Conservation (phyloP, 257 asterid genomes). For the Mentha longifolia region DNA sequence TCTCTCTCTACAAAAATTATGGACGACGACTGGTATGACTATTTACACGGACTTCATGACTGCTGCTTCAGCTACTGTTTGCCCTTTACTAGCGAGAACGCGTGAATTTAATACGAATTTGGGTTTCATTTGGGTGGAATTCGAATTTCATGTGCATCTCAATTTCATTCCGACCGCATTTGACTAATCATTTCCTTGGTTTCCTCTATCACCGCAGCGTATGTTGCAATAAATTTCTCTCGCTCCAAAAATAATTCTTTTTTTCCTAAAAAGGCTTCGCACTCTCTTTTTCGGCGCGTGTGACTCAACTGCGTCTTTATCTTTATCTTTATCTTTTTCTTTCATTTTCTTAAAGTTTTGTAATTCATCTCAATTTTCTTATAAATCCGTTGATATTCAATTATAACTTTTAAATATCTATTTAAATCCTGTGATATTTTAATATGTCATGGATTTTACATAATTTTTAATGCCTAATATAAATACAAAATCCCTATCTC, state of each 20-base stretch:
- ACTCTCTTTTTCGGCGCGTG: conserved; percentile 34
- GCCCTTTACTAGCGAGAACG: conserved; percentile 51
- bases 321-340: not conserved
- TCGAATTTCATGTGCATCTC: conserved; percentile 56
- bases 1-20: conserved; percentile 38
- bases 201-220: conserved; percentile 76
- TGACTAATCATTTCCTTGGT: conserved; percentile 31
- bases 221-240: conserved; percentile 56
- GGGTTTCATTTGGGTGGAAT: conserved; percentile 52
- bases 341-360: not conserved
- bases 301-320: conserved; percentile 2
- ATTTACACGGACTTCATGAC: conserved; percentile 67
- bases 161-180: conserved; percentile 88
- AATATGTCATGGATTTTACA: no score
- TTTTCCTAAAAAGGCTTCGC: conserved; percentile 22
- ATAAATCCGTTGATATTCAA: no score
- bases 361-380: no score
- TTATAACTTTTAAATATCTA: no score
- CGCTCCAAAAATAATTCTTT: conserved; percentile 19
- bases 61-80: conserved; percentile 35
- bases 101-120: conserved; percentile 66
- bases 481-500: no score
- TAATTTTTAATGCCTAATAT: no score
- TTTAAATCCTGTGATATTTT: no score
- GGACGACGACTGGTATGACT: conserved; percentile 46